A percentile compares a stretch with the other conserved stretches of the same genome.
Evolutionary conservation across 371 early-diverging fungal species (phyloP).

Genomic region (Fennellomyces sp.): DNA sequence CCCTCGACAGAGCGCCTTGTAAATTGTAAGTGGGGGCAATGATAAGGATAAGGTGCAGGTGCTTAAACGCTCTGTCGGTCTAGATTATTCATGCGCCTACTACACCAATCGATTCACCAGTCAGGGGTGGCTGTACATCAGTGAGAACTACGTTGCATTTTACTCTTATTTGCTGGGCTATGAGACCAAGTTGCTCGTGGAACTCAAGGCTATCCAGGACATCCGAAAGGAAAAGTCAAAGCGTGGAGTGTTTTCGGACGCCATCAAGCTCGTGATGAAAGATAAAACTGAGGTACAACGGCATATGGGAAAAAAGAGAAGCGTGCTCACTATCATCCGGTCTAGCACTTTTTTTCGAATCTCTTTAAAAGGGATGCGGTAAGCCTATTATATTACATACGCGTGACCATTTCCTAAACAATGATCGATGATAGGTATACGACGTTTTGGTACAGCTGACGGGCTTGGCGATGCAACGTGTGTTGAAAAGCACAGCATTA

Average conservation of each 20-base stretch:
- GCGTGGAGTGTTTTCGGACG: slow-evolving; percentile 87
- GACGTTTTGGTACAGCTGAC: slow-evolving; percentile 91
- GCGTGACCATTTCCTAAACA: neutral
- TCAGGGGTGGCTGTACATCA: slow-evolving; percentile 98
- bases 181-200: slow-evolving; percentile 89
- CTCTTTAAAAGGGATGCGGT: slow-evolving; percentile 92
- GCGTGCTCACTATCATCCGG: neutral
- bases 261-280: slow-evolving; percentile 82
- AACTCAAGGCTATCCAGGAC: slow-evolving; percentile 89
- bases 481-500: slow-evolving; percentile 79
- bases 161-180: slow-evolving; percentile 93
- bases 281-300: slow-evolving; percentile 74
- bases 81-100: slow-evolving; percentile 92
- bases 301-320: neutral
- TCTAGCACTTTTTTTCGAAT: slow-evolving; percentile 88
- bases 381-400: neutral
- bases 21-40: slow-evolving; percentile 63
- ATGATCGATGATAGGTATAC: slow-evolving; percentile 56
- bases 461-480: slow-evolving; percentile 83
- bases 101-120: slow-evolving; percentile 80
- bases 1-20: slow-evolving; percentile 86
- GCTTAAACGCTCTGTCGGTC: neutral
- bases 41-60: neutral
- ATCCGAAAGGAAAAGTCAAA: slow-evolving; percentile 87
- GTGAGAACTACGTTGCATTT: slow-evolving; percentile 90